Conservation (phyloP, 345 rosid species). For the Eucalyptus fibrosa region DNA sequence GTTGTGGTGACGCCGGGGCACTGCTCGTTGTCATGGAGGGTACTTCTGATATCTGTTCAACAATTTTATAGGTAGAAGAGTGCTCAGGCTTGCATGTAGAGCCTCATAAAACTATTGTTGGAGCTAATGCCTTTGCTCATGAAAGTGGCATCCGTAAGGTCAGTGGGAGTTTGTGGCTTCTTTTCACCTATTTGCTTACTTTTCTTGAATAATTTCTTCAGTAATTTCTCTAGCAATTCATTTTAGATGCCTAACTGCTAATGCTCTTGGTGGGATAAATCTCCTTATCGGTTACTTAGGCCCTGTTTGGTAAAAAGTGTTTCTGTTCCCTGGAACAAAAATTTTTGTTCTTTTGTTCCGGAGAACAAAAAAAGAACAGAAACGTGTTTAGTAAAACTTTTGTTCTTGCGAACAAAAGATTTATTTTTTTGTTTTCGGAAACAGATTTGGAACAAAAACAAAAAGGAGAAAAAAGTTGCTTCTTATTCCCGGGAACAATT, state of each 20-base stretch:
- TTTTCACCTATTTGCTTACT: not conserved
- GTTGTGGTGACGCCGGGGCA: constrained; percentile 91
- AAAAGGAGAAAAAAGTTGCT: too few species aligned
- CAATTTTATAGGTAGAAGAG: constrained; percentile 62
- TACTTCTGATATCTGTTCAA: not conserved
- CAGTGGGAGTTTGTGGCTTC: not conserved
- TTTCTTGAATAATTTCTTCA: not conserved
- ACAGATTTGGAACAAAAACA: too few species aligned
- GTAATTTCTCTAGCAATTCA: not conserved
- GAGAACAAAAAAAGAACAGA: too few species aligned
- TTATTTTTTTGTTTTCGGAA: too few species aligned
- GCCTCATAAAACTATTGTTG: constrained; percentile 94
- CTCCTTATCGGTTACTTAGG: not conserved
- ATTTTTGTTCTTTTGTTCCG: too few species aligned
- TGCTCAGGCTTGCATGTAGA: constrained; percentile 73
- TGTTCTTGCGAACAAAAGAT: too few species aligned
- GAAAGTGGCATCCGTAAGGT: constrained; percentile 96
- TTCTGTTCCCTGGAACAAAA: too few species aligned
- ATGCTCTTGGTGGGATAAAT: not conserved
- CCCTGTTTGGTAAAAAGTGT: too few species aligned
- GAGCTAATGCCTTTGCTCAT: constrained; percentile 95
- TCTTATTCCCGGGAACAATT: too few species aligned
- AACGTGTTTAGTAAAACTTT: too few species aligned
- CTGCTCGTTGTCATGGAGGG: constrained; percentile 92
- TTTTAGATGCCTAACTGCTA: not conserved